Conservation (phyloP, 2,329 filamentous ascomycete species). For the Fusarium sambucinum region DNA sequence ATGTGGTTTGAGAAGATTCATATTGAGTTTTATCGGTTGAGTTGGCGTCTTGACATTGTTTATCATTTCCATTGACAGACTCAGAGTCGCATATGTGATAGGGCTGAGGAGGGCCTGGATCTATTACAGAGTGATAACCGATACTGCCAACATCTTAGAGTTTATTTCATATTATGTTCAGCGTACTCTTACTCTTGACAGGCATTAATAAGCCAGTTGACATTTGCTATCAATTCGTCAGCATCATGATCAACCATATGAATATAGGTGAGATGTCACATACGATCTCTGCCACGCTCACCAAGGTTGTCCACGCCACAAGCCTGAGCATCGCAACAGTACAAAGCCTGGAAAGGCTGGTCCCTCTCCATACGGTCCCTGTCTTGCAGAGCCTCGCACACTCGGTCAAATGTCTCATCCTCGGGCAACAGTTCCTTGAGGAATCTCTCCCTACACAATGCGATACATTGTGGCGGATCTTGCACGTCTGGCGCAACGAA, state of each 20-base stretch:
- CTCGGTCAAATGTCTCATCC: slow-evolving; percentile 48
- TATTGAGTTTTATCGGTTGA: background rate
- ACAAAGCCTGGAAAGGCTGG: slow-evolving; percentile 58
- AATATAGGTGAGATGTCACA: slow-evolving; percentile 28
- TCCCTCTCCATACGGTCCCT: slow-evolving; percentile 43
- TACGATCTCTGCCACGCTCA: slow-evolving; percentile 59
- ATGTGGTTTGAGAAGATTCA: slow-evolving; percentile 1
- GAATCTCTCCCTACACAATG: slow-evolving; percentile 52
- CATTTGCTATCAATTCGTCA: slow-evolving; percentile 57
- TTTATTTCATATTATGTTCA: background rate
- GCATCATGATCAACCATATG: background rate
- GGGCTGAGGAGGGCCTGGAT: slow-evolving; percentile 47
- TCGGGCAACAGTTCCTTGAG: slow-evolving; percentile 47
- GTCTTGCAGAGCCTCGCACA: slow-evolving; percentile 52
- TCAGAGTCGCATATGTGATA: slow-evolving; percentile 41
- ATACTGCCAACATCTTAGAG: slow-evolving; percentile 39
- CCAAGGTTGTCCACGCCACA: slow-evolving; percentile 61
- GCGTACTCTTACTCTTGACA: slow-evolving; percentile 61
- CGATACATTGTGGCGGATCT: slow-evolving; percentile 53
- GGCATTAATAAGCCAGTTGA: slow-evolving; percentile 63
- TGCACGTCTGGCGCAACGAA: slow-evolving; percentile 47
- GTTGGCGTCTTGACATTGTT: slow-evolving; percentile 29
- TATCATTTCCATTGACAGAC: slow-evolving; percentile 17
- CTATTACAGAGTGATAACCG: slow-evolving; percentile 43
- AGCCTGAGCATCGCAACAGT: slow-evolving; percentile 64